Conservation (phyloP, 352 stramenopile species). For the Peronospora farinosa region DNA sequence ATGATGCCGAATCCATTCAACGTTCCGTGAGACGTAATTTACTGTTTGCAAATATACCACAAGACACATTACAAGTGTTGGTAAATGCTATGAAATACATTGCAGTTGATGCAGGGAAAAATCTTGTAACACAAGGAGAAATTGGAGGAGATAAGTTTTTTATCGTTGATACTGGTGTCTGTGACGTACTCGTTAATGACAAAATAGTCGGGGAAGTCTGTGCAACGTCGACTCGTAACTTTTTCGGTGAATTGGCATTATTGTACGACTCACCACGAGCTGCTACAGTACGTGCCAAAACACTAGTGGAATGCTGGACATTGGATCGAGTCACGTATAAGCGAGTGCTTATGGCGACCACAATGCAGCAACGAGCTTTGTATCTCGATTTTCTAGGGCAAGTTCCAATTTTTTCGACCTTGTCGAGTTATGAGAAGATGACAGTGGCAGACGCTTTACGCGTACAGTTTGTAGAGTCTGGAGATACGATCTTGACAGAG, state of each 20-base stretch:
- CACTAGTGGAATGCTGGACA: constrained; percentile 78
- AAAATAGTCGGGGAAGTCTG: constrained; percentile 54
- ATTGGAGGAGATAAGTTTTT: constrained; percentile 85
- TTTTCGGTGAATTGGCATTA: constrained; percentile 91
- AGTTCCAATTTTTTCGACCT: constrained; percentile 67
- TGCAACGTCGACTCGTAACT: constrained; percentile 51
- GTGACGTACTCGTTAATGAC: constrained; percentile 58
- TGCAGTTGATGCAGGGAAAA: constrained; percentile 29
- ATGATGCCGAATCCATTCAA: constrained; percentile 50
- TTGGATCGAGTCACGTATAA: constrained; percentile 79
- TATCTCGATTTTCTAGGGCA: constrained; percentile 58
- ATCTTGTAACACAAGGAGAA: constrained; percentile 72
- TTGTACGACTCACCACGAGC: constrained; percentile 88
- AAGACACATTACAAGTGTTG: constrained; percentile 59
- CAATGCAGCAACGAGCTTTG: constrained; percentile 53
- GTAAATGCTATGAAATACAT: constrained; percentile 72
- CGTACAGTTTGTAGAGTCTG: constrained; percentile 42
- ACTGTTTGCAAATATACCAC: constrained; percentile 59
- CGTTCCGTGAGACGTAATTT: constrained; percentile 53
- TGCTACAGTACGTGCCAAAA: constrained; percentile 71
- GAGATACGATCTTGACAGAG: constrained; percentile 42
- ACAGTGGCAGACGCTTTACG: constrained; percentile 66
- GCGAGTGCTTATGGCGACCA: constrained; percentile 59
- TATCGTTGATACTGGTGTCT: constrained; percentile 84
- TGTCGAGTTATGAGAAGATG: constrained; percentile 70